Percentiles rank a stretch among this genome's conserved stretches.
These are phyloP conservation scores for Lycium barbarum DNA, from an alignment of 257 asterid species.

Conservation along the genomic window DNA sequence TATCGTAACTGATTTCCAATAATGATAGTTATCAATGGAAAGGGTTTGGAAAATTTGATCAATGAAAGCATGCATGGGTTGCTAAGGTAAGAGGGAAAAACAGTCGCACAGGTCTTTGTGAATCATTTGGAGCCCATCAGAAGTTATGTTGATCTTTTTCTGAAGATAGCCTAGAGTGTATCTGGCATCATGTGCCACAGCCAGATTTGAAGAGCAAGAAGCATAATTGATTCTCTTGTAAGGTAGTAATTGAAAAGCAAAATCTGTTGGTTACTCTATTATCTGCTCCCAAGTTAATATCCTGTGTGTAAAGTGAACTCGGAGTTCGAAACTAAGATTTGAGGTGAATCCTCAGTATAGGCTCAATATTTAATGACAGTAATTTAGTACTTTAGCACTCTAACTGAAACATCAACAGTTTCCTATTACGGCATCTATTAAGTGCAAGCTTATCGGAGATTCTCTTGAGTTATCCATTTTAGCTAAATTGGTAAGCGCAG, in stretches of 20 bases:
- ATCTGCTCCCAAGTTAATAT: background rate
- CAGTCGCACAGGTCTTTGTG: background rate
- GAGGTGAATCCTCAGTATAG: background rate
- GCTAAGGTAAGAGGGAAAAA: background rate
- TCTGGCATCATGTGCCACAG: background rate
- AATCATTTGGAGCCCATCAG: background rate
- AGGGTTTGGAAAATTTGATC: background rate
- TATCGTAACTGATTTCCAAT: background rate
- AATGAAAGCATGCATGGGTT: background rate
- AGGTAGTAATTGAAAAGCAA: background rate
- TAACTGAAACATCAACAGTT: conserved; percentile 9
- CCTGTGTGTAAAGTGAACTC: background rate
- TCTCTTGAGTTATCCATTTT: background rate
- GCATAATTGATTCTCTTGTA: background rate
- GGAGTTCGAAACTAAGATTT: background rate
- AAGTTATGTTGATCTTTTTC: background rate
- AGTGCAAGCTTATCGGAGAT: conserved; percentile 16
- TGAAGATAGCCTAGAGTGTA: background rate
- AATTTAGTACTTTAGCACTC: background rate
- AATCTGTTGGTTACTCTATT: background rate
- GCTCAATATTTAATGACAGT: background rate
- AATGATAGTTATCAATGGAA: background rate
- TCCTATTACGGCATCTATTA: background rate
- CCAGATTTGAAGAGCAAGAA: background rate
- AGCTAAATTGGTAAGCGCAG: conserved; percentile 12